Evolutionary conservation across 192 early-diverging fungal species (phyloP), one percentile per base, ranked within the genome.

Genomic region (Coemansia sp.): DNA sequence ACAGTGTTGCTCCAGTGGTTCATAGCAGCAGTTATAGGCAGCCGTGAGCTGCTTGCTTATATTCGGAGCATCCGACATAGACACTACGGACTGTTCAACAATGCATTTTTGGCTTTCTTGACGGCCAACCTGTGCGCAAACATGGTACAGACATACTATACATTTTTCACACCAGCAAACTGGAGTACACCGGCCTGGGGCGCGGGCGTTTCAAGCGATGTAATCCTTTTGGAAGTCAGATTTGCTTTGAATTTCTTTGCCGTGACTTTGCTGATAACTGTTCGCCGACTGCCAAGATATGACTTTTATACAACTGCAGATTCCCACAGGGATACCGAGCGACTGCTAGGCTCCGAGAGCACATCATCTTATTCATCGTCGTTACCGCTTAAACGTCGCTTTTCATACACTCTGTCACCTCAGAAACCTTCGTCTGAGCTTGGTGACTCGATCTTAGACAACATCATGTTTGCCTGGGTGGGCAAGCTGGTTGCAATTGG

Each of bases 401-500:
- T 65, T 3, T 57, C 64, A 12, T 5, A 25, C 3, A 26, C 27
- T 6, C 7, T 4, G 3, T 19, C 11, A 38, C 2, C 47, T 16
- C 21, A 35, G n/a, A 22, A 19, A 43, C 65, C 55, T 19, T 77
- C 69, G 3, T 51, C 69, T 19, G 75, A 77, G 26, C 31, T 65
- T 2, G 68, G 69, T 31, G 57, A 53, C 38, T 77, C 75, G 14
- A 57, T 77, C 4, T 26, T 77, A n/a, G 39, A 29, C 14, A 72
- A 64, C 25, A 37, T 29, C 39, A 27, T 72, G 38, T 77, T 77
- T 41, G 31, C 59, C 69, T 77, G 75, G 75, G 56, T 68, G 16
- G 62, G 58, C 39, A 17, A 60, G 10, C 53, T 71, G 25, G 47
- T 77, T 12, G 58, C 57, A 9, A 23, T 72, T 12, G 17, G 56